Percentiles rank a stretch among this genome's conserved stretches.
Conservation (phyloP, 1,284 basidiomycete species). For the Apiotrichum mycotoxinovorans region DNA sequence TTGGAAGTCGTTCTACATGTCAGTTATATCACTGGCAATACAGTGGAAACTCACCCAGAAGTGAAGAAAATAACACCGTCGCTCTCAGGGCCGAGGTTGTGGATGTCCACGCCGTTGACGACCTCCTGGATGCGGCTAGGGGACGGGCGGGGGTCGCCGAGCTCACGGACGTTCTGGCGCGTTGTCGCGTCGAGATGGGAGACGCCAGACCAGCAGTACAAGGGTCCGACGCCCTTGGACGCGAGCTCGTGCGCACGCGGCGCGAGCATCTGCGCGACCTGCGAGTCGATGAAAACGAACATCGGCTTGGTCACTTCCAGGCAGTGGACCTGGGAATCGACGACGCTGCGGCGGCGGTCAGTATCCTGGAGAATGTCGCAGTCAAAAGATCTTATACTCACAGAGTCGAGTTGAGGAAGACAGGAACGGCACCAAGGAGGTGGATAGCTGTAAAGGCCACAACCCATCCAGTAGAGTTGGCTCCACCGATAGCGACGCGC, state of each 20-base stretch:
- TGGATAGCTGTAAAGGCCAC: conserved; percentile 31
- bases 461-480: conserved; percentile 18
- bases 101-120: conserved; percentile 16
- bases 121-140: conserved; percentile 1
- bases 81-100: conserved; percentile 32
- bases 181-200: background rate
- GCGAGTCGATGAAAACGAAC: conserved; percentile 30
- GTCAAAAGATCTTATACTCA: conserved; percentile 16
- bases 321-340: conserved; percentile 27
- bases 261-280: conserved; percentile 25
- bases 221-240: background rate
- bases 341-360: background rate
- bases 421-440: conserved; percentile 37
- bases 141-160: background rate
- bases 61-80: conserved; percentile 47
- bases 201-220: conserved; percentile 1
- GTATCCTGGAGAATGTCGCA: background rate
- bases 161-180: background rate
- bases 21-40: no score
- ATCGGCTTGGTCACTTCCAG: conserved; percentile 20
- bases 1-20: conserved; percentile 21
- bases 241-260: conserved; percentile 6
- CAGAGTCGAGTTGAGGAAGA: conserved; percentile 34
- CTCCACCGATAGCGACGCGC: conserved; percentile 33
- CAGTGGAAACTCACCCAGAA: conserved; percentile 2